Base-by-base conservation (phyloP, 495 filamentous ascomycete species). In the Neurospora sublineolata region DNA sequence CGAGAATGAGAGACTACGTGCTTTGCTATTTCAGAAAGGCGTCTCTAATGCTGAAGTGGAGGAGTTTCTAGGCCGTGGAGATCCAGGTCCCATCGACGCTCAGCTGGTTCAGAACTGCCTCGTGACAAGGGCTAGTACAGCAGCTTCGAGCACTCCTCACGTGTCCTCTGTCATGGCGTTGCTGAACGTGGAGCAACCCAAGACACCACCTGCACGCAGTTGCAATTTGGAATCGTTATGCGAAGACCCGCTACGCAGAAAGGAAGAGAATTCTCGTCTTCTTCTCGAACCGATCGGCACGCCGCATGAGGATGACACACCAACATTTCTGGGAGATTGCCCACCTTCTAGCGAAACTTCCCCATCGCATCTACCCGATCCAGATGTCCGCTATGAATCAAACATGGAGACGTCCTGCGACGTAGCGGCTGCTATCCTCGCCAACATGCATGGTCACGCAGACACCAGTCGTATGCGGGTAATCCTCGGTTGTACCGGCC, bases 1-100 rank as follows among this genome's bases (percentile, higher is more conserved):
- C 60, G 87, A 89, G 76, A 89, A 89, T 77, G 69, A 67, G 58
- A 76, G 83, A 33, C 77, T 90, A 44, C 77, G 86, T 16, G 76
- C 74, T 7, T 73, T 89, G 70, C 79, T 89, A 11, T 39, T 37
- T 12, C 72, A 73, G 40, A 18, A 67, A 7, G 77, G 80, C 33
- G 64, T 79, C 33, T 38, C 37, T 33, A 23, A 39, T 40, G 69
- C 42, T 23, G 73, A 77, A 23, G 41, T 79, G 40, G 74, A 78
- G 10, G 67, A 20, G 46, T 76, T 73, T 16, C 36, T 79, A 44
- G 18, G 41, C 6, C 41, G 41, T 44, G 41, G 41, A 44, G 41
- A 44, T 44, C 41, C 41, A n/a, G 2, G 18, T 44, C 41, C 3
- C 41, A n/a, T 44, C 41, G 41, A 44, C 41, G 6, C 2, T 44